phyloP scores from a whole-genome alignment of 2,329 filamentous ascomycete species.

The Cucurbitaria berberidis region DNA sequence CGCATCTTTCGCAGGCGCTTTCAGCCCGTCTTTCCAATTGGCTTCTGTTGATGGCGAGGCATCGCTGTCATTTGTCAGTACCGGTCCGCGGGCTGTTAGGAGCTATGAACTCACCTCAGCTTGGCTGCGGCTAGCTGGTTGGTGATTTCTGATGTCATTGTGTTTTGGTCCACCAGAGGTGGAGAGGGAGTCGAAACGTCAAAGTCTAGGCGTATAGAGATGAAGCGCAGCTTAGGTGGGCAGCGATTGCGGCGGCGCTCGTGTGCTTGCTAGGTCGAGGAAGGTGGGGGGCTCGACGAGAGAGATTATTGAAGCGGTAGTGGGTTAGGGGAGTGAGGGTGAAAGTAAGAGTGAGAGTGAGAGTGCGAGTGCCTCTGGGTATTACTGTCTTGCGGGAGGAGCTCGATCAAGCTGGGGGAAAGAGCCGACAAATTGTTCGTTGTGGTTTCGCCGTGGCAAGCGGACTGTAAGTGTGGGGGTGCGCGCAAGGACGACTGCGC shows the following conservation, averaged over 20 bases:
- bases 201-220: constrained; percentile 12
- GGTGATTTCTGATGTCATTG: constrained; percentile 59
- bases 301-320: too few relatives aligned
- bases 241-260: constrained; percentile 23
- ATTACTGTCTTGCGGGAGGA: neutral
- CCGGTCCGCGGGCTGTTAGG: neutral
- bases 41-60: constrained; percentile 56
- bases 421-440: constrained; percentile 4
- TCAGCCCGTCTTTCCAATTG: constrained; percentile 77
- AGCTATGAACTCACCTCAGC: constrained; percentile 49
- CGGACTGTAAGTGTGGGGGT: constrained; percentile 13
- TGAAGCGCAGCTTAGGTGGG: constrained; percentile 16
- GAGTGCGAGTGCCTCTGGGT: constrained; percentile 15
- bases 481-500: constrained; percentile 15
- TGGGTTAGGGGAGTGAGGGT: too few relatives aligned
- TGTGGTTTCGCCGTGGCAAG: constrained; percentile 18
- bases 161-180: constrained; percentile 35
- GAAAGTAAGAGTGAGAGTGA: constrained; percentile 3
- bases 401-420: neutral
- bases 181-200: constrained; percentile 23
- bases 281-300: constrained; percentile 24
- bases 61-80: constrained; percentile 51
- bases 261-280: constrained; percentile 18
- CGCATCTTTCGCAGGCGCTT: constrained; percentile 74
- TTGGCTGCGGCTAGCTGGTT: constrained; percentile 64